Evolutionary conservation across 202 grass and related monocot species (phyloP).

Genomic region (Zoysia matrella): DNA sequence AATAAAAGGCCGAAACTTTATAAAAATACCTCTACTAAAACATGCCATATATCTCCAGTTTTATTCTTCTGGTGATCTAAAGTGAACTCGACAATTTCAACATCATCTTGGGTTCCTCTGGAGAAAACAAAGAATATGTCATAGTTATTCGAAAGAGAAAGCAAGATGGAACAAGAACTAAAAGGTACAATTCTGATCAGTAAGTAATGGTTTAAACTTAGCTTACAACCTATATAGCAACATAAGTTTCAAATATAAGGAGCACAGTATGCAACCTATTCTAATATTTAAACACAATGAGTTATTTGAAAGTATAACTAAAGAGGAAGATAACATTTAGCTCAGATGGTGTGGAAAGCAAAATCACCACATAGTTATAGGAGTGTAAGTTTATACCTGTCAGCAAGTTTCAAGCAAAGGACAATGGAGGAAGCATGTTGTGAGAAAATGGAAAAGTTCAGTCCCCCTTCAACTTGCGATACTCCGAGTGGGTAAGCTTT

Average conservation of each 20-base stretch:
- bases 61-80: slow-evolving; percentile 72
- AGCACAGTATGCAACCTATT: not conserved
- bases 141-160: slow-evolving; percentile 16
- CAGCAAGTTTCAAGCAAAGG: slow-evolving; percentile 71
- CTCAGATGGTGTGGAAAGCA: slow-evolving; percentile 29
- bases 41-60: slow-evolving; percentile 97
- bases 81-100: slow-evolving; percentile 59
- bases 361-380: slow-evolving; percentile 15
- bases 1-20: slow-evolving; percentile 32
- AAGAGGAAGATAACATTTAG: slow-evolving; percentile 2
- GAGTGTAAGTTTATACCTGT: slow-evolving; percentile 48
- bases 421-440: slow-evolving; percentile 78
- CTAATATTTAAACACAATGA: too few species aligned
- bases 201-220: slow-evolving; percentile 13
- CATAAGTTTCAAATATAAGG: not conserved
- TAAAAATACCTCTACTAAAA: slow-evolving; percentile 73
- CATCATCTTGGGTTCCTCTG: slow-evolving; percentile 51
- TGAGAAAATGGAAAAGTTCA: slow-evolving; percentile 96
- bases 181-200: slow-evolving; percentile 24
- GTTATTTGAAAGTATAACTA: not conserved
- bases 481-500: slow-evolving; percentile 79
- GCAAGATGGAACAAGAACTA: not conserved
- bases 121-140: slow-evolving; percentile 22
- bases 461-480: slow-evolving; percentile 61
- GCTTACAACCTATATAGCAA: not conserved